These are phyloP conservation scores for Xenosphaeropsis pyriputrescens DNA, from an alignment of 2,329 filamentous ascomycete genomes.

Conservation along the genomic window DNA sequence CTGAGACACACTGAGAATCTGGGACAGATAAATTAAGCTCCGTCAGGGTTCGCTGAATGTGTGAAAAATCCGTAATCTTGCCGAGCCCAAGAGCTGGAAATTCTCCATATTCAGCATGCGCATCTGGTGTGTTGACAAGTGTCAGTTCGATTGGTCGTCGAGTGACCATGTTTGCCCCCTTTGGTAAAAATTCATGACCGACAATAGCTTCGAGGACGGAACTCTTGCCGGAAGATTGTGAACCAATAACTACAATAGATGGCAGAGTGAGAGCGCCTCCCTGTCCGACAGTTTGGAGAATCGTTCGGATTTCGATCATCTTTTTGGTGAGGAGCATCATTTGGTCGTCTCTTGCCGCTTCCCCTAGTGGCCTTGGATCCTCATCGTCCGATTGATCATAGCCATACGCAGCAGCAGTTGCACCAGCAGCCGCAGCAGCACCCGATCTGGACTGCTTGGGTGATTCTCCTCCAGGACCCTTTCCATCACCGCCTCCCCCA, in stretches of 20 bases:
- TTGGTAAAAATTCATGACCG: conserved; percentile 92
- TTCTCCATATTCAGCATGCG: conserved; percentile 82
- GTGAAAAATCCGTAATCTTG: conserved; percentile 80
- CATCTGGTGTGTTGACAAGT: conserved; percentile 83
- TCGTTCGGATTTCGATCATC: conserved; percentile 96
- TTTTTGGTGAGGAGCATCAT: conserved; percentile 99
- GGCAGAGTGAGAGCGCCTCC: conserved; percentile 77
- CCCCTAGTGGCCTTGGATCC: conserved; percentile 42
- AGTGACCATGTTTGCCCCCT: conserved; percentile 98
- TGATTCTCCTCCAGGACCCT: conserved; percentile 29
- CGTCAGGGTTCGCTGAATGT: conserved; percentile 85
- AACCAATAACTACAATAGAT: conserved; percentile 98
- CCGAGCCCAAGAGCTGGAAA: conserved; percentile 85
- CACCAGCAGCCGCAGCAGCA: conserved; percentile 51
- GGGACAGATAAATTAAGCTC: conserved; percentile 91
- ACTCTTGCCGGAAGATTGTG: conserved; percentile 95
- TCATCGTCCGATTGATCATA: conserved; percentile 54
- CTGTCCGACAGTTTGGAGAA: conserved; percentile 84
- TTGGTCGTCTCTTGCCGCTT: conserved; percentile 77
- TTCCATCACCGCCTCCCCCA: conserved; percentile 23
- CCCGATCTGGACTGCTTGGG: conserved; percentile 44
- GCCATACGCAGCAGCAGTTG: conserved; percentile 65
- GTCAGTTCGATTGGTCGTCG: conserved; percentile 91
- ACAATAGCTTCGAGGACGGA: conserved; percentile 95
- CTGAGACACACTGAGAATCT: conserved; percentile 80